Conservation (phyloP, 164 flowering plant genomes). For the Litsea cubeba region DNA sequence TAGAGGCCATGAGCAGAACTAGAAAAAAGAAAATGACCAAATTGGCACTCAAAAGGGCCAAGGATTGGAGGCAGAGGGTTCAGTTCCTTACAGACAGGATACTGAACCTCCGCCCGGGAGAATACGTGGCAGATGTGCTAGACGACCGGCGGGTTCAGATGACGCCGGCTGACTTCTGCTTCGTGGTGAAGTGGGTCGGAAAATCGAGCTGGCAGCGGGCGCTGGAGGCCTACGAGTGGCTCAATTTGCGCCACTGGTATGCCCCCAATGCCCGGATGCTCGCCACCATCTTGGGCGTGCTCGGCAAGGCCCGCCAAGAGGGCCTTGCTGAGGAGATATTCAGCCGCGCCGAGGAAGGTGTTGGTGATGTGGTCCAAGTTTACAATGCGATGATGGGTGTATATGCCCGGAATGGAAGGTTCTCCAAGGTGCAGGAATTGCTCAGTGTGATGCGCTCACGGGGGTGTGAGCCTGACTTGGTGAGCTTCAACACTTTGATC, state of each 20-base stretch:
- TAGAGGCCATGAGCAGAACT: constrained; percentile 42
- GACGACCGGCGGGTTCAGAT: constrained; percentile 67
- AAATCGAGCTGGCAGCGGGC: constrained; percentile 79
- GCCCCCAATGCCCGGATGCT: constrained; percentile 83
- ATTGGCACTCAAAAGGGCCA: constrained; percentile 76
- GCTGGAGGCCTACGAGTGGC: constrained; percentile 90
- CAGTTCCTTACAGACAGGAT: constrained; percentile 63
- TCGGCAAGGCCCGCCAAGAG: constrained; percentile 91
- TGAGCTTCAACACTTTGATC: constrained; percentile 88
- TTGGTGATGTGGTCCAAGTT: constrained; percentile 66
- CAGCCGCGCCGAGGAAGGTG: constrained; percentile 41
- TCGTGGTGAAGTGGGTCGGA: constrained; percentile 86
- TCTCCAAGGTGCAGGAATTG: constrained; percentile 59
- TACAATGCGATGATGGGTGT: constrained; percentile 98
- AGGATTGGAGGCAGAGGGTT: constrained; percentile 85
- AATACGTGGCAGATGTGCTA: constrained; percentile 82
- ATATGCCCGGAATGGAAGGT: constrained; percentile 73
- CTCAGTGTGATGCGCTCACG: constrained; percentile 62
- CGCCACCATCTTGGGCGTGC: constrained; percentile 71
- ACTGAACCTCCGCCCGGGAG: constrained; percentile 44
- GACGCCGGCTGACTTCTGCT: constrained; percentile 91
- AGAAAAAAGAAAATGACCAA: constrained; percentile 74
- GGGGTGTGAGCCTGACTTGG: constrained; percentile 86
- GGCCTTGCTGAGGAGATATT: constrained; percentile 71
- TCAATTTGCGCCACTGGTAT: constrained; percentile 80